These are phyloP conservation scores for Teunomyces funiuensis DNA, from an alignment of 805 yeast species.

Conservation along the genomic window DNA sequence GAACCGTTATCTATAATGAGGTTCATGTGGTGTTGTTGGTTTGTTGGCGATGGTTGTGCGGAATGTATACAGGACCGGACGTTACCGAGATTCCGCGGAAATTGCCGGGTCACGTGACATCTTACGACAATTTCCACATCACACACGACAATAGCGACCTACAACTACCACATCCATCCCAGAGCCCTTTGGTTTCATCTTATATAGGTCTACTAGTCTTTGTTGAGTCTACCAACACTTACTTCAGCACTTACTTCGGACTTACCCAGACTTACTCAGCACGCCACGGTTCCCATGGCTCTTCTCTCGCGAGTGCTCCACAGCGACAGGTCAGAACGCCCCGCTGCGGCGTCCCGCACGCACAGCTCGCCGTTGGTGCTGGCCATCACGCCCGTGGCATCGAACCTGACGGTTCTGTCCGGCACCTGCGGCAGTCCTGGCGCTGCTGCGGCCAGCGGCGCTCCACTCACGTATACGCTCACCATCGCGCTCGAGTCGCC, in stretches of 20 bases:
- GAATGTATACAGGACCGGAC: no score
- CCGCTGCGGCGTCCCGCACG: slow-evolving; percentile 3
- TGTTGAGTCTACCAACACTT: no score
- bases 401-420: slow-evolving; percentile 1
- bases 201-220: no score
- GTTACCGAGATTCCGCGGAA: no score
- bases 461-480: slow-evolving; percentile 21
- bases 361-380: slow-evolving; percentile 1
- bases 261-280: no score
- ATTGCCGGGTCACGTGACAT: no score
- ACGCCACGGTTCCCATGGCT: slow-evolving; percentile 11
- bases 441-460: background rate
- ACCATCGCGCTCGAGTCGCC: slow-evolving; percentile 80
- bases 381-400: slow-evolving; percentile 1
- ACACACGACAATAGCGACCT: no score
- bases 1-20: slow-evolving; percentile 90
- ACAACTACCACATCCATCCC: no score
- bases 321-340: slow-evolving; percentile 6
- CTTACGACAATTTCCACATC: no score
- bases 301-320: slow-evolving; percentile 18
- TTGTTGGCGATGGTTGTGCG: no score
- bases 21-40: slow-evolving; percentile 14
- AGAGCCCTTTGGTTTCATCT: no score
- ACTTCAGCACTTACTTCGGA: background rate
- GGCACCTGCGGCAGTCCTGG: background rate